Percentiles rank a stretch among this genome's conserved stretches.
These are phyloP conservation scores for Polysphondylium violaceum DNA, from an alignment of 78 protist species.

Conservation along the genomic window DNA sequence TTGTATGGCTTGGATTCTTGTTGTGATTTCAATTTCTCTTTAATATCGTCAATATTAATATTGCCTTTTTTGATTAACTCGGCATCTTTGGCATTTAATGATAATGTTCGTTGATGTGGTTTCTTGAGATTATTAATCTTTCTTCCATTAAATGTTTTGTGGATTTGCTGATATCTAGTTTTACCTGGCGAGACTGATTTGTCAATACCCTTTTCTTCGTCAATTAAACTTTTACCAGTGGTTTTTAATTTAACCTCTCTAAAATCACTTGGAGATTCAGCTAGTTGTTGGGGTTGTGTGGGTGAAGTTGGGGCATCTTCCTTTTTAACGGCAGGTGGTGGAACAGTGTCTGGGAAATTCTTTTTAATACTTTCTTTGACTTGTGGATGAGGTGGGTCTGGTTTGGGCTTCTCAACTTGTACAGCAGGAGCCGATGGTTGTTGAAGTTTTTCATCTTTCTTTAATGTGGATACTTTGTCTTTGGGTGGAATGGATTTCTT, in stretches of 20 bases:
- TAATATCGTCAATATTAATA: not conserved
- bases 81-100: not conserved
- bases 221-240: constrained; percentile 1
- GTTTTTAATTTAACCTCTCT: constrained; percentile 20
- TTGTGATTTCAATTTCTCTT: no score
- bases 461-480: no score
- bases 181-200: no score
- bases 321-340: no score
- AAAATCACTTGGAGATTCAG: not conserved
- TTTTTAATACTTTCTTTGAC: no score
- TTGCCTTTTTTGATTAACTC: constrained; percentile 1
- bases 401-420: not conserved
- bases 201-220: constrained; percentile 15
- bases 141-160: constrained; percentile 9
- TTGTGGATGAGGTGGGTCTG: no score
- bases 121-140: no score
- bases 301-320: no score
- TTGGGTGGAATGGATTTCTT: no score
- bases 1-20: no score
- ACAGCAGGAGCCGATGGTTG: not conserved
- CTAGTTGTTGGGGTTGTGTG: no score
- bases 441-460: not conserved
- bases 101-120: not conserved
- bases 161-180: not conserved
- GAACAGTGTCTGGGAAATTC: no score